Evolutionary conservation across 805 yeast genomes (phyloP), one percentile per base, ranked within the genome.

Genomic region (Sugiyamaella smithiae): DNA sequence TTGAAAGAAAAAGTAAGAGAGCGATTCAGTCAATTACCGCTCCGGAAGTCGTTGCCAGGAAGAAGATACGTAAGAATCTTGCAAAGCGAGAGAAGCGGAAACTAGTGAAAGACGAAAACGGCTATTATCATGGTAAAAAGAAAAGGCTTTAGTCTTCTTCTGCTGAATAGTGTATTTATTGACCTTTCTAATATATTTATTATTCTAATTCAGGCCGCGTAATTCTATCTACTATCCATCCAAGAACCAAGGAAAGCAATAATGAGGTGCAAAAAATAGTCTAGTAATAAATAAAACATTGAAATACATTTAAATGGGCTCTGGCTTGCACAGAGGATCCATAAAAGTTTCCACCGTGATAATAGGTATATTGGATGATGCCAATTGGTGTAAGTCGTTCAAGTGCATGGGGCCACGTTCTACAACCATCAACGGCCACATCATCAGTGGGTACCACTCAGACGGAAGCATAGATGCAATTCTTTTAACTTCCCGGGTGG

Each of bases 31-130:
- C 88, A 2, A 73, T 90, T 8, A 77, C 75, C 17, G 85, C 84
- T 3, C 98, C 98, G 0, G 96, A 85, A 12, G 67, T 77, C 36
- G 83, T 88, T n/a, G 93, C 96, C 1, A 77, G 76, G 56, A 79
- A 86, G 65, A 87, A 85, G 68, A 61, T 87, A 60, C 83, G 74
- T 67, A 87, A 85, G 65, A 95, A 90, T 68, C 80, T 75, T 32
- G 77, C 83, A 58, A 76, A 78, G 24, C 80, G 90, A 64, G 93
- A 85, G 54, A 86, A 84, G 72, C 77, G 96, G 65, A 84, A 78
- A 62, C 80, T 74, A 17, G 81, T 77, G 45, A 85, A 79, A 64
- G 95, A 87, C 61, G 90, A 78, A 25, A 84, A 78, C 62, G 95
- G 95, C 0, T 80, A 71, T 57, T 86, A 85, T 59, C 85, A 78